Evolutionary conservation across 768 basidiomycete genomes (phyloP), one percentile per base, ranked within the genome.

Genomic region (Lactifluus rugatus): DNA sequence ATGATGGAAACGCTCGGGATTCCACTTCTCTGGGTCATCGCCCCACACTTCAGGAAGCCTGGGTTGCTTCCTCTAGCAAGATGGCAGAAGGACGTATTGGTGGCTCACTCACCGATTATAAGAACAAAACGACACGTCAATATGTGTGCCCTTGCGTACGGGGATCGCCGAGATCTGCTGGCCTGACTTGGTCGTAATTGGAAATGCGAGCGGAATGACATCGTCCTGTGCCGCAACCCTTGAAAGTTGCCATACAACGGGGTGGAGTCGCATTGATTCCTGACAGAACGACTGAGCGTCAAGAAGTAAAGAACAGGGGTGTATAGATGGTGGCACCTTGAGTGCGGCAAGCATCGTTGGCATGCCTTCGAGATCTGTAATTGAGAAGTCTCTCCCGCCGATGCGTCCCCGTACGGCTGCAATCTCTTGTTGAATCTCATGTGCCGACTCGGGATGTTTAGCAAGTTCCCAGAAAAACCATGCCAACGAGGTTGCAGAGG

Each of bases 331-430:
- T 28, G 23, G 52, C 59, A 70, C 72, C 67, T 74, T 73, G 52
- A 73, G 62, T 1, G 62, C 63, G 8, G 73, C 72, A 37, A 68
- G 66, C n/a, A 66, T 55, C 48, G 66, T 67, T 9, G 65, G 21
- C 73, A 74, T 70, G 19, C 63, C 52, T 36, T 73, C 73, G 10
- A 71, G 60, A 52, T 74, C 73, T 2, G 63, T 56, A 2, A 70
- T 62, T 7, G 64, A 61, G 45, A 73, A 63, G n/a, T 70, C 67
- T 21, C 58, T 47, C 16, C 66, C 65, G 8, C 68, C 69, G 16
- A 65, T 63, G 17, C 60, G 54, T 2, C 55, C 61, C 10, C 69
- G 68, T 21, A 68, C 62, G 3, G 37, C 58, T 25, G 46, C 55
- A 21, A 70, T 67, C 57, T 72, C 71, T 6, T 63, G 63, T n/a